Conservation (phyloP, 2,329 filamentous ascomycete species). For the Didymella lethalis region DNA sequence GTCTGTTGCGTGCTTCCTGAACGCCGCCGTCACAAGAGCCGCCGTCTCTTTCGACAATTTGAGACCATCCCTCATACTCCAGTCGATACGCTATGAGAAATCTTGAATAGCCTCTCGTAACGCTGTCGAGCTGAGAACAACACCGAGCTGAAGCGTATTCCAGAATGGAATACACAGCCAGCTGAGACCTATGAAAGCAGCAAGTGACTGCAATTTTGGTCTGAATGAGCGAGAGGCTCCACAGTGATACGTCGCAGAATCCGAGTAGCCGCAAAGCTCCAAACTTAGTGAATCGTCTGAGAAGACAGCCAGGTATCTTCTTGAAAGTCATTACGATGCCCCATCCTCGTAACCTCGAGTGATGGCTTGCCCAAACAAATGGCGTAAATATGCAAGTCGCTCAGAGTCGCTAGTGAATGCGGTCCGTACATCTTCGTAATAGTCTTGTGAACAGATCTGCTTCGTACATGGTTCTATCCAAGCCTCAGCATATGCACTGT, state of each 20-base stretch:
- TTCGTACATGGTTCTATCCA: slow-evolving; percentile 7
- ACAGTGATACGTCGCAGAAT: slow-evolving; percentile 1
- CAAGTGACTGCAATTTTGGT: not conserved
- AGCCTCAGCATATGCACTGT: not conserved
- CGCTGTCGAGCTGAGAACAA: not conserved
- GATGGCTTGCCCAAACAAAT: slow-evolving; percentile 5
- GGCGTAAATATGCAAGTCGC: slow-evolving; percentile 17
- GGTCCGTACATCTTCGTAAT: slow-evolving; percentile 29
- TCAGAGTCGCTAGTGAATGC: slow-evolving; percentile 21
- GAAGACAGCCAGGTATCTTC: slow-evolving; percentile 1
- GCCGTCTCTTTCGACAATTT: slow-evolving; percentile 11
- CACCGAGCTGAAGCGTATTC: not conserved
- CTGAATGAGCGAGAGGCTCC: slow-evolving; percentile 1
- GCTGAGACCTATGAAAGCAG: not conserved
- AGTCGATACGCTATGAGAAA: not conserved
- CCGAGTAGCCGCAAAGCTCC: not conserved
- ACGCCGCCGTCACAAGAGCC: slow-evolving; percentile 8
- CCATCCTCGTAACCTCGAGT: slow-evolving; percentile 13
- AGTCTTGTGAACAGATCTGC: slow-evolving; percentile 12
- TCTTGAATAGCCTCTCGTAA: not conserved
- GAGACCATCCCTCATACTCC: not conserved
- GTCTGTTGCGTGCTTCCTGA: not conserved
- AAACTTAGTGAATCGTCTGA: slow-evolving; percentile 3
- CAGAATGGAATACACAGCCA: not conserved
- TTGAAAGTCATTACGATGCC: not conserved